Conservation (phyloP, 805 yeast species). For the Metschnikowia rubicola region DNA sequence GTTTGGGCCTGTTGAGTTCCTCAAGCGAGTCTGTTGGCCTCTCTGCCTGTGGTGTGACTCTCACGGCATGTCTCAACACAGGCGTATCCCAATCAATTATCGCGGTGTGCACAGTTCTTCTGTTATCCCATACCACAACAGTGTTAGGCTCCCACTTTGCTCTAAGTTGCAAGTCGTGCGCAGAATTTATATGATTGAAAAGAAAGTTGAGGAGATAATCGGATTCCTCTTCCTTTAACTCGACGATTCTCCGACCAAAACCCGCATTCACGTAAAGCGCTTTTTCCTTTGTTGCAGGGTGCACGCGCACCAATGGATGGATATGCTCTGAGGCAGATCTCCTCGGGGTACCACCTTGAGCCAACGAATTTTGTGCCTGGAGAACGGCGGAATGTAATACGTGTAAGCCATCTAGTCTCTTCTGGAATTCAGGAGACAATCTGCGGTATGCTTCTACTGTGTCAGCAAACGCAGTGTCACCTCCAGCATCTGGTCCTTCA, state of each 20-base stretch:
- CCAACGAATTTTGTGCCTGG: slow-evolving; percentile 27
- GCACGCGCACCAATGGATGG: slow-evolving; percentile 34
- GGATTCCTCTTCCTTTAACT: slow-evolving; percentile 33
- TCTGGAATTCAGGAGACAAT: slow-evolving; percentile 32
- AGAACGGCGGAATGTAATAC: slow-evolving; percentile 33
- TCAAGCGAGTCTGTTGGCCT: slow-evolving; percentile 33
- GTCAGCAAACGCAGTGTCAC: slow-evolving; percentile 37
- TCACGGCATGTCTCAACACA: slow-evolving; percentile 32
- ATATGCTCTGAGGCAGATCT: slow-evolving; percentile 31
- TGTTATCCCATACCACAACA: slow-evolving; percentile 36
- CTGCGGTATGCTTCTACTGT: slow-evolving; percentile 36
- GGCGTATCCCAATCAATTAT: slow-evolving; percentile 35
- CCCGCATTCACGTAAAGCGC: slow-evolving; percentile 29
- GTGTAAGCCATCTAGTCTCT: slow-evolving; percentile 29
- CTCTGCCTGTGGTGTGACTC: slow-evolving; percentile 37
- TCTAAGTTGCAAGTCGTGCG: slow-evolving; percentile 35
- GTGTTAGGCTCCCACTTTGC: slow-evolving; percentile 36
- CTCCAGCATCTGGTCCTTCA: slow-evolving; percentile 39
- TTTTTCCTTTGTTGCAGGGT: slow-evolving; percentile 34
- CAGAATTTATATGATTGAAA: slow-evolving; percentile 28
- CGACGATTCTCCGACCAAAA: slow-evolving; percentile 32
- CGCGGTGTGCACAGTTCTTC: slow-evolving; percentile 33
- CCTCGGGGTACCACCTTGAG: slow-evolving; percentile 30
- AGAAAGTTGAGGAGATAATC: slow-evolving; percentile 27
- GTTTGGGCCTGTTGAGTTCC: slow-evolving; percentile 30